These are phyloP conservation scores for Fusarium sp. DNA, from an alignment of 2,329 filamentous ascomycete species.

Conservation along the genomic window DNA sequence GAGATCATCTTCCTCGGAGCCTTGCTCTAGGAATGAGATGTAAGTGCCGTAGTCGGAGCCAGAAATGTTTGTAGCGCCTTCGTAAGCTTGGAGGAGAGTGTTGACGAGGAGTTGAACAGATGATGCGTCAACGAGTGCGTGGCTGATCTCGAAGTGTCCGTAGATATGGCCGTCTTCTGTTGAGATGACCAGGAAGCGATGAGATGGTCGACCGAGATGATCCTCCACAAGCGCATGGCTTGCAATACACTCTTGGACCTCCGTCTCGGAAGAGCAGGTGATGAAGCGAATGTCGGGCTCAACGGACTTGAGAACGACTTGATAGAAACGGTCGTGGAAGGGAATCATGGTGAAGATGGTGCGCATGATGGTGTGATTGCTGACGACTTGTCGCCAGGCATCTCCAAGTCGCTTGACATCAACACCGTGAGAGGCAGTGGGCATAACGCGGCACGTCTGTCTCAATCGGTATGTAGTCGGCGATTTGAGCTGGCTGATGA, in stretches of 20 bases:
- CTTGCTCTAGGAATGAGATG: neutral
- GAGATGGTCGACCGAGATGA: neutral
- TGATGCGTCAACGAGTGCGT: neutral
- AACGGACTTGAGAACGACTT: neutral
- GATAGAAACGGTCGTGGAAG: neutral
- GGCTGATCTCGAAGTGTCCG: neutral
- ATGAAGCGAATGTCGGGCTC: neutral
- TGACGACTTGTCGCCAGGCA: neutral
- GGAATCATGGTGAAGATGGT: neutral
- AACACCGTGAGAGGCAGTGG: neutral
- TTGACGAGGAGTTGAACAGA: neutral
- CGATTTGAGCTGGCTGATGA: neutral
- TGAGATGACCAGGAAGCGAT: neutral
- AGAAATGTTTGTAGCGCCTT: rapidly evolving
- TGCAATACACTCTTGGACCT: neutral
- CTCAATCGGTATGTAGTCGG: neutral
- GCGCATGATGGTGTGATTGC: neutral
- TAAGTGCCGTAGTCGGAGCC: neutral
- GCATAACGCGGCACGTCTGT: neutral
- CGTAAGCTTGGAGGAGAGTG: neutral
- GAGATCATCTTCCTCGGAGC: neutral
- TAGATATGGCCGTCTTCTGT: neutral
- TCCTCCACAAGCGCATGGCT: neutral
- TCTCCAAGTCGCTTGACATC: neutral
- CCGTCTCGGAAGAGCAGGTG: neutral